A percentile compares a stretch with the other conserved stretches of the same genome.
Conservation (phyloP, 176 grass and related monocot species). For the Panicum miliaceum region DNA sequence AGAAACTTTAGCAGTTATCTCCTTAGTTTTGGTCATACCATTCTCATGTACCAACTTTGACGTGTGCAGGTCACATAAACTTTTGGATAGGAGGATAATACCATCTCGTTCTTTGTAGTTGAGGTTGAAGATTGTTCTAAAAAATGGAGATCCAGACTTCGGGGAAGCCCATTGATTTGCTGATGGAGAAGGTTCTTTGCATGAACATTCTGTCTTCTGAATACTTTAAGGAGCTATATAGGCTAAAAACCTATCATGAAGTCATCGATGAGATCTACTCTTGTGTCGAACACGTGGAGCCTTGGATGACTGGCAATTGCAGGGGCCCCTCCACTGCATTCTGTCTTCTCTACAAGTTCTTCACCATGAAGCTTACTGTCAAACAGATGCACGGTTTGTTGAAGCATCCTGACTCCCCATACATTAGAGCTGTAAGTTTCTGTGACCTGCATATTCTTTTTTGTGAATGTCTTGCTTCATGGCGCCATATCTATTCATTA, state of each 20-base stretch:
- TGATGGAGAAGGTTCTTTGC: conserved; percentile 90
- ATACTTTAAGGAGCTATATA: conserved; percentile 93
- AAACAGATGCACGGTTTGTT: conserved; percentile 97
- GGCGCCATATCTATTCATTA: conserved; percentile 3
- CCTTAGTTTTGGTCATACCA: background rate
- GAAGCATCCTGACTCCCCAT: conserved; percentile 93
- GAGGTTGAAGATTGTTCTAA: background rate
- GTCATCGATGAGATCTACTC: conserved; percentile 91
- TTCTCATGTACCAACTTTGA: conserved; percentile 6
- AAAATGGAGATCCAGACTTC: conserved; percentile 97
- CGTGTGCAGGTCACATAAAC: conserved; percentile 1
- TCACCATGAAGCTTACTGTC: conserved; percentile 91
- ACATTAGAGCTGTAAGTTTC: conserved; percentile 95
- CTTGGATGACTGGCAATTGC: conserved; percentile 97
- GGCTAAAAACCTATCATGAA: conserved; percentile 91
- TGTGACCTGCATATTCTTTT: background rate
- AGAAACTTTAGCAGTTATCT: background rate
- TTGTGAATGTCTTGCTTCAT: conserved; percentile 20
- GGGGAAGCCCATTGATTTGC: conserved; percentile 70
- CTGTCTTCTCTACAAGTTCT: conserved; percentile 95
- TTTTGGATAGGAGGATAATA: conserved; percentile 3
- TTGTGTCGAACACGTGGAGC: conserved; percentile 91
- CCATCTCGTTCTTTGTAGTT: background rate
- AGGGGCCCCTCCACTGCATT: conserved; percentile 91
- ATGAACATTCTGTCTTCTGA: conserved; percentile 98